phyloP scores from a whole-genome alignment of 2,329 filamentous ascomycete species.

The Ophiocordyceps camponoti-leonardi region DNA sequence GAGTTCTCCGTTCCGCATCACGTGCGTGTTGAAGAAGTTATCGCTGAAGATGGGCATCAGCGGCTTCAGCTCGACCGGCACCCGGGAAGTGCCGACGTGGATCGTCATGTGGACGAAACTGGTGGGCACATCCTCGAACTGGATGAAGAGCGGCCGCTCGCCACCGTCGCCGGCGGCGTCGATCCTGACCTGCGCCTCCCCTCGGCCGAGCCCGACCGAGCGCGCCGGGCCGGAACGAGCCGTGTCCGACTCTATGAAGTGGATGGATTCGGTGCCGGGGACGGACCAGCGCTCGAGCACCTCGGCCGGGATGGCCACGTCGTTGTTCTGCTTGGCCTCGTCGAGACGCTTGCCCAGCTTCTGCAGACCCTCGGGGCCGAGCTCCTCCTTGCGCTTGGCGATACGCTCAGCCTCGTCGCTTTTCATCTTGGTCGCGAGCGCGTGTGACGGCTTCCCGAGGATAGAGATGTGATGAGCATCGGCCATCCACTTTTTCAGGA shows the following conservation, averaged over 20 bases:
- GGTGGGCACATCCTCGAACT: slow-evolving; percentile 87
- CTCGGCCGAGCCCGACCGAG: slow-evolving; percentile 48
- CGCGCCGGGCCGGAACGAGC: slow-evolving; percentile 68
- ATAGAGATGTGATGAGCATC: slow-evolving; percentile 79
- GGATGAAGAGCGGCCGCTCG: slow-evolving; percentile 70
- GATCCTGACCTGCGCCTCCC: slow-evolving; percentile 57
- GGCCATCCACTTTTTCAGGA: slow-evolving; percentile 67
- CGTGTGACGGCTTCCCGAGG: slow-evolving; percentile 68
- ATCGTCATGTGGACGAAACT: slow-evolving; percentile 81
- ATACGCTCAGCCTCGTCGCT: slow-evolving; percentile 63
- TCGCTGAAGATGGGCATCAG: slow-evolving; percentile 71
- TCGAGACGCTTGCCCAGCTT: slow-evolving; percentile 61
- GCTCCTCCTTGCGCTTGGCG: slow-evolving; percentile 56
- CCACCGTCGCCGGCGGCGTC: slow-evolving; percentile 44
- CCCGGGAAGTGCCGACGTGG: slow-evolving; percentile 58
- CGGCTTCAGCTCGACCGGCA: slow-evolving; percentile 72
- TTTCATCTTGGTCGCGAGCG: slow-evolving; percentile 67
- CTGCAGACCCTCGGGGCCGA: slow-evolving; percentile 70
- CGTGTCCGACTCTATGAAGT: slow-evolving; percentile 80
- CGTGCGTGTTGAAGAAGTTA: slow-evolving; percentile 88
- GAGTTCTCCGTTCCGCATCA: slow-evolving; percentile 56
- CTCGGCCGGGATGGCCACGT: slow-evolving; percentile 65
- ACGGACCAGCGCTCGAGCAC: slow-evolving; percentile 71
- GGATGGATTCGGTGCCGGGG: slow-evolving; percentile 75
- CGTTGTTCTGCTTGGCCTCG: slow-evolving; percentile 73